Evolutionary conservation across 495 filamentous ascomycete species (phyloP).

Genomic region (Neurospora sp.): DNA sequence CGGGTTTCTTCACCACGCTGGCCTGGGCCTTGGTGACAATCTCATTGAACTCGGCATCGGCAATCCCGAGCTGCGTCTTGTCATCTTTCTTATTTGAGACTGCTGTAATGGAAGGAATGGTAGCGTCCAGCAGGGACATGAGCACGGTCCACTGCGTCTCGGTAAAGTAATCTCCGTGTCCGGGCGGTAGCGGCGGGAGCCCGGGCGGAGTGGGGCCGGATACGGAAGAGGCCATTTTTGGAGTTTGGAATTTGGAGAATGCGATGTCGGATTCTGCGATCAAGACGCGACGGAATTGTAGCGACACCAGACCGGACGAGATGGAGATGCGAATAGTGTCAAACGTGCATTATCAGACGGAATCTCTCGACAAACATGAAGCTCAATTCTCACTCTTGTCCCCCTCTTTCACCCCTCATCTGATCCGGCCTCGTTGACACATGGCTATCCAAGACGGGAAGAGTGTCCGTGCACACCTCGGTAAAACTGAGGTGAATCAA

Average conservation of each 20-base stretch:
- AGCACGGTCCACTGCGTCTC: conserved; percentile 27
- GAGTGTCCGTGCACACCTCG: not conserved
- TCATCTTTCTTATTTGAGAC: conserved; percentile 14
- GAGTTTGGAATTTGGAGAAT: not conserved
- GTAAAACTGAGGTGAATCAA: not conserved
- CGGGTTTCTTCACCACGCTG: conserved; percentile 15
- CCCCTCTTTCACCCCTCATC: not conserved
- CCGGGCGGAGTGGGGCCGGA: conserved; percentile 17
- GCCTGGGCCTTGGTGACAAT: conserved; percentile 11
- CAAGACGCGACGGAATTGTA: not conserved
- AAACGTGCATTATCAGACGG: not conserved
- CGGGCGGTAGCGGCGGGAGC: conserved; percentile 19
- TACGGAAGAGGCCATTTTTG: not conserved
- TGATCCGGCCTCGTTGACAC: not conserved
- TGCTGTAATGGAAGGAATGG: conserved; percentile 23
- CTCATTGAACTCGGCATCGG: conserved; percentile 15
- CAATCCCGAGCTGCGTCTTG: conserved; percentile 17
- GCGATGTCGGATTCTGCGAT: not conserved
- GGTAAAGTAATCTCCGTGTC: conserved; percentile 20
- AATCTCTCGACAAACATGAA: not conserved
- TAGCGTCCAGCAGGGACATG: conserved; percentile 24
- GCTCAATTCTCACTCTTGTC: not conserved
- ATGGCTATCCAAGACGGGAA: not conserved
- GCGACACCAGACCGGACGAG: not conserved
- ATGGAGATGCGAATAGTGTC: not conserved